A percentile compares a stretch with the other conserved stretches of the same genome.
Conservation (phyloP, 2,329 filamentous ascomycete species). For the Fusarium penzigii region DNA sequence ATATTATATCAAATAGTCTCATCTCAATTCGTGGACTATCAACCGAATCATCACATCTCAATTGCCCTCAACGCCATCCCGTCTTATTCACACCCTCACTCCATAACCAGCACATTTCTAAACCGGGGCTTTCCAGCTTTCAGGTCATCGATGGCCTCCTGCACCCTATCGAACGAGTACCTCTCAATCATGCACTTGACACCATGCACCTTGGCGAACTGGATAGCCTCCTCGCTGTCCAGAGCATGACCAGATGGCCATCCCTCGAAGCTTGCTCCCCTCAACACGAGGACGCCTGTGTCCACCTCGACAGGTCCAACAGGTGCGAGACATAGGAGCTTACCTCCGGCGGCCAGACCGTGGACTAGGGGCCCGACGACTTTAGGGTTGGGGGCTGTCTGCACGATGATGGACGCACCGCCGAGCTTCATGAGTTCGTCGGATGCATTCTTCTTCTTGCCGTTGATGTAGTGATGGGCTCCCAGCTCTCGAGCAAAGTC, state of each 20-base stretch:
- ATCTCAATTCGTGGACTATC: too few relatives aligned
- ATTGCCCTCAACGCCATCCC: too few relatives aligned
- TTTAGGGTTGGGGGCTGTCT: constrained; percentile 62
- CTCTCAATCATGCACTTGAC: constrained; percentile 67
- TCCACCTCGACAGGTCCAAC: constrained; percentile 48
- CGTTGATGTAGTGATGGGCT: constrained; percentile 50
- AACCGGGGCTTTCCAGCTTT: constrained; percentile 46
- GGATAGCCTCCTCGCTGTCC: constrained; percentile 66
- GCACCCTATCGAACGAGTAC: constrained; percentile 56
- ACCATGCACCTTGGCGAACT: constrained; percentile 61
- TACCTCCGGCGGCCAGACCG: constrained; percentile 57
- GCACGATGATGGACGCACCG: constrained; percentile 61
- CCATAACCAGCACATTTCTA: constrained; percentile 45
- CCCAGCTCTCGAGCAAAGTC: constrained; percentile 59
- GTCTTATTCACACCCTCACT: constrained; percentile 12
- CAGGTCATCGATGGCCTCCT: constrained; percentile 46
- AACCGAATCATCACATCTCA: too few relatives aligned
- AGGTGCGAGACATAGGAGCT: constrained; percentile 60
- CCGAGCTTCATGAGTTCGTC: constrained; percentile 56
- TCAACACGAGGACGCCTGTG: constrained; percentile 41
- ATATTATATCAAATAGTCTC: too few relatives aligned
- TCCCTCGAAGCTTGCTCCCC: constrained; percentile 63
- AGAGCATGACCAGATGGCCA: constrained; percentile 64
- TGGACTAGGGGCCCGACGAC: constrained; percentile 53
- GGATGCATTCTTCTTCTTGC: constrained; percentile 50